Evolutionary conservation across 1,139 yeast species (phyloP).

Genomic region (Casaregolazyma suthepensis): DNA sequence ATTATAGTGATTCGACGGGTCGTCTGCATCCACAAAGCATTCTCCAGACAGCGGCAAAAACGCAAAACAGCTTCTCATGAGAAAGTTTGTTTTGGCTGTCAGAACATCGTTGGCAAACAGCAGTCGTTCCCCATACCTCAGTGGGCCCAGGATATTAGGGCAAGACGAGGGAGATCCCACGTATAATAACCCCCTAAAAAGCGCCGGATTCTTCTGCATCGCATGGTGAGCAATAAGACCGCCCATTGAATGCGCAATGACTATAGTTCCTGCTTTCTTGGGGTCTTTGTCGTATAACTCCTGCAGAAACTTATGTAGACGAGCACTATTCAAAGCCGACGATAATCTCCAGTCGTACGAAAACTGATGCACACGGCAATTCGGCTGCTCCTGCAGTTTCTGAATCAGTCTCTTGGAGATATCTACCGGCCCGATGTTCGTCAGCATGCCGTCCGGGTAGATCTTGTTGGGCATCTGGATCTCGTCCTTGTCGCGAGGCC

Average conservation of each 20-base stretch:
- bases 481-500: conserved; percentile 64
- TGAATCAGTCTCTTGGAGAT: conserved; percentile 58
- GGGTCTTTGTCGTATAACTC: conserved; percentile 40
- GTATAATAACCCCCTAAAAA: conserved; percentile 68
- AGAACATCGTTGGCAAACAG: conserved; percentile 66
- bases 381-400: conserved; percentile 50
- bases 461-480: conserved; percentile 43
- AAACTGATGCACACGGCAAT: conserved; percentile 61
- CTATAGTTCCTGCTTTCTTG: conserved; percentile 47
- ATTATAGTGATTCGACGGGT: conserved; percentile 51
- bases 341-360: conserved; percentile 92
- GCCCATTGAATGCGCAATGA: conserved; percentile 92
- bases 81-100: conserved; percentile 75
- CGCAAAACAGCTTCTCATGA: conserved; percentile 78
- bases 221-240: conserved; percentile 80
- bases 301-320: conserved; percentile 45
- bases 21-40: conserved; percentile 56
- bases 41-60: conserved; percentile 73
- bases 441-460: conserved; percentile 70
- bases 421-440: conserved; percentile 85
- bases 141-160: conserved; percentile 79
- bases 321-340: conserved; percentile 47
- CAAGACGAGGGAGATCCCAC: conserved; percentile 84
- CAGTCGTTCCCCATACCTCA: conserved; percentile 75
- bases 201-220: conserved; percentile 57